Base-by-base conservation (phyloP, 345 rosid genomes). In the Eucalyptus pauciflora region DNA sequence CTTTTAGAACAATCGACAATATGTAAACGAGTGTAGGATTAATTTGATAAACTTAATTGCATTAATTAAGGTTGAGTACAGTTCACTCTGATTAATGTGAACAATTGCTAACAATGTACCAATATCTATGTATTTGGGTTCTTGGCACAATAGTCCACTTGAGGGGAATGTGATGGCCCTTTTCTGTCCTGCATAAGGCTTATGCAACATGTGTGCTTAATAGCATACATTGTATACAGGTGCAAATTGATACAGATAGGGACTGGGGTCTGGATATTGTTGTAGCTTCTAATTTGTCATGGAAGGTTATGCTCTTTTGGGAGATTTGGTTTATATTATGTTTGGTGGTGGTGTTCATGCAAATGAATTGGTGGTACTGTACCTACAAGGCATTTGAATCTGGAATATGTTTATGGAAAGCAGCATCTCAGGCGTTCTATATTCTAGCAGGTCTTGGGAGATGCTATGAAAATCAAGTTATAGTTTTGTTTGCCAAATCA, bases 1-100 rank as follows among this genome's bases (percentile, higher is more conserved):
- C 29, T 56, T 56, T 56, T 24, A 56, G 62, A 56, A 56, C 29
- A 56, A 0, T 56, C 0, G 29, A 0, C 29, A 24, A 0, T 56
- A 18, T 71, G 48, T 27, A 37, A 76, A 76, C 15, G 4, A 76
- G 48, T 76, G 48, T 76, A 76, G 25, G 76, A 37, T 76, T 76
- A 71, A 24, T 76, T 76, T 76, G 83, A 76, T 37, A 22, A 76
- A 37, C 48, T 20, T 76, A 41, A 33, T 71, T 71, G 45, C 46
- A 76, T 76, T 37, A 18, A 37, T 37, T 37, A 37, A 76, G 83
- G 83, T 2, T 20, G 83, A 76, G 27, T 76, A 76, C 83, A 20
- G 83, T 37, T 76, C 83, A 37, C 43, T 0, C 48, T 10, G 14
- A 20, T 76, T 76, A 37, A 37, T 37, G 83, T 37, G 27, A 45